phyloP scores from a whole-genome alignment of 371 early-diverging fungal species.

The Massospora cicadina region DNA sequence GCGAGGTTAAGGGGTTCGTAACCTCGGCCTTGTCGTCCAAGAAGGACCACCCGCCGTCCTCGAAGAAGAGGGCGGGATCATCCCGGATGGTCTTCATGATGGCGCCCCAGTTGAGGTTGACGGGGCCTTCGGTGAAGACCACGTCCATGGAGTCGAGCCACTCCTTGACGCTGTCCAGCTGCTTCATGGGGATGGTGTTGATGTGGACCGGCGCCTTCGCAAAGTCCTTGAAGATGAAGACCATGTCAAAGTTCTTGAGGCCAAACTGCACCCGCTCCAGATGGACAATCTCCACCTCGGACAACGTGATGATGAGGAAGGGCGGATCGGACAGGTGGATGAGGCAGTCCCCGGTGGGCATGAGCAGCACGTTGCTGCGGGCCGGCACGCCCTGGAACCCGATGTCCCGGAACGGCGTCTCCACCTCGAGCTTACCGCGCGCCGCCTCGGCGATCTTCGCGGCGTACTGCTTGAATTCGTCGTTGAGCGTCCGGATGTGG shows the following conservation, averaged over 20 bases:
- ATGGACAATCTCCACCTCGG: constrained; percentile 94
- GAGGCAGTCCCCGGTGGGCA: constrained; percentile 94
- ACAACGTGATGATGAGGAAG: constrained; percentile 80
- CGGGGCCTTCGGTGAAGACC: constrained; percentile 89
- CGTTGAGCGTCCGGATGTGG: constrained; percentile 72
- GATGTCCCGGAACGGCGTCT: constrained; percentile 85
- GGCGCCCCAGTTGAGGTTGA: constrained; percentile 94
- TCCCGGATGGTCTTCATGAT: constrained; percentile 98
- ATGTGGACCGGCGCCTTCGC: constrained; percentile 81
- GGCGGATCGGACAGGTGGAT: constrained; percentile 96
- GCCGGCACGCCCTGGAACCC: constrained; percentile 96
- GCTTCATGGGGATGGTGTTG: constrained; percentile 87
- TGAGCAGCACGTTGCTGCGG: constrained; percentile 84
- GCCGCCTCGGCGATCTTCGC: constrained; percentile 74
- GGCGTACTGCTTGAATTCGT: constrained; percentile 88
- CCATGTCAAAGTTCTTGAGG: constrained; percentile 98
- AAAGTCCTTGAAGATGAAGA: constrained; percentile 96
- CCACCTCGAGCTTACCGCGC: constrained; percentile 56
- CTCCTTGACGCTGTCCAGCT: constrained; percentile 92
- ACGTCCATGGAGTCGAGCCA: constrained; percentile 96
- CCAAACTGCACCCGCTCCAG: constrained; percentile 97
- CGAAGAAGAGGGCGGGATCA: constrained; percentile 92
- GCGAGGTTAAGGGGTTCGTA: constrained; percentile 11
- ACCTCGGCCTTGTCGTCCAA: constrained; percentile 53
- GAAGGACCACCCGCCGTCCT: constrained; percentile 94